A percentile compares a stretch with the other conserved stretches of the same genome.
These are phyloP conservation scores for Erigeron canadensis DNA, from an alignment of 129 eudicot genomes.

Conservation along the genomic window DNA sequence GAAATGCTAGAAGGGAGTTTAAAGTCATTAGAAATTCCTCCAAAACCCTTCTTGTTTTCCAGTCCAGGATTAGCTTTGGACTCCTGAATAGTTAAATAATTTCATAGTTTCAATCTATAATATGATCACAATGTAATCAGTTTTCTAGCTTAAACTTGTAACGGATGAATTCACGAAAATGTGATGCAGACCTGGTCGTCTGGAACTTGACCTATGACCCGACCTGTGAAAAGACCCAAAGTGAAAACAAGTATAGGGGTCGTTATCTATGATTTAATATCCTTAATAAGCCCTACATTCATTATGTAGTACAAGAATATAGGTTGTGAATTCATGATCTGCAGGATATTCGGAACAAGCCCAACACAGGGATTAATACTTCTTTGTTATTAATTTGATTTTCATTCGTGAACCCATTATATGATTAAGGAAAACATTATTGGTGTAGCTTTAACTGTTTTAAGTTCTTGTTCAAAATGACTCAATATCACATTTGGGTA, in stretches of 20 bases:
- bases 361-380: background rate
- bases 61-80: background rate
- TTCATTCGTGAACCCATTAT: too few species aligned
- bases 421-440: background rate
- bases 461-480: background rate
- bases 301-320: background rate
- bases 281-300: background rate
- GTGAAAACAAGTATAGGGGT: too few species aligned
- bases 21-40: slow-evolving; percentile 30
- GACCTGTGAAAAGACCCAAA: too few species aligned
- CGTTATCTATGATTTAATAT: too few species aligned
- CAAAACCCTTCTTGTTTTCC: slow-evolving; percentile 29
- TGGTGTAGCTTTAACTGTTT: background rate
- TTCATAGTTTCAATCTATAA: too few species aligned
- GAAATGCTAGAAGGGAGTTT: slow-evolving; percentile 46
- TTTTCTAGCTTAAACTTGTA: too few species aligned
- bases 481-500: background rate
- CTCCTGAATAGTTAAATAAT: too few species aligned
- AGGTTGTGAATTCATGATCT: background rate
- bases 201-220: too few species aligned
- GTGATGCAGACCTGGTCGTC: too few species aligned
- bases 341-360: background rate
- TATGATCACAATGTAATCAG: too few species aligned
- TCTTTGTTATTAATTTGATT: background rate
- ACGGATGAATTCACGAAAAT: too few species aligned